phyloP scores from a whole-genome alignment of 192 early-diverging fungal genomes.

The Podila epicladia region DNA sequence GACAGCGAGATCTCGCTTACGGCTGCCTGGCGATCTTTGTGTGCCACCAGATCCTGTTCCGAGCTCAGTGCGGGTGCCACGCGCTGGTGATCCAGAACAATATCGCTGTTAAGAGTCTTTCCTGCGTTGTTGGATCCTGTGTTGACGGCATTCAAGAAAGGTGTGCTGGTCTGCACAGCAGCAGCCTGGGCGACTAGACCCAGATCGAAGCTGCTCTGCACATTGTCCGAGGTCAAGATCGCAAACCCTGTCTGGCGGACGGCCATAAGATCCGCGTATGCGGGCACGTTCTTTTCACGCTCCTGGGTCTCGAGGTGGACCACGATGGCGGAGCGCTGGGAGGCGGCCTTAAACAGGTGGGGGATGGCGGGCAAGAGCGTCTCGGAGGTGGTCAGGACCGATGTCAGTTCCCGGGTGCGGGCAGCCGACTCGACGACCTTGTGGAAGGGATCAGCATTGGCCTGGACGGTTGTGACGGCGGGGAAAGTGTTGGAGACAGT shows the following conservation, averaged over 20 bases:
- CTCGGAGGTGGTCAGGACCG: constrained; percentile 45
- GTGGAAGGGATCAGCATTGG: constrained; percentile 39
- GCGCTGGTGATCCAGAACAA: constrained; percentile 40
- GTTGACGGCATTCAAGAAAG: constrained; percentile 75
- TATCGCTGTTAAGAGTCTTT: neutral
- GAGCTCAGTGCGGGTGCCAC: constrained; percentile 44
- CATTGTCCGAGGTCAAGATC: constrained; percentile 76
- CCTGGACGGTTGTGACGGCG: constrained; percentile 46
- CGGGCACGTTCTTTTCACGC: constrained; percentile 50
- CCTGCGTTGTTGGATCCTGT: constrained; percentile 3
- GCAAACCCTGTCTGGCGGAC: constrained; percentile 84
- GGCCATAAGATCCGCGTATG: constrained; percentile 68
- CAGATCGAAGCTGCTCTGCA: constrained; percentile 86
- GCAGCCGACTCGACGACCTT: constrained; percentile 40
- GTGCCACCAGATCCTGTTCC: constrained; percentile 54
- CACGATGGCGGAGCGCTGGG: constrained; percentile 57
- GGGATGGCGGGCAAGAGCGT: constrained; percentile 61
- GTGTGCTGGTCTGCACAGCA: constrained; percentile 63
- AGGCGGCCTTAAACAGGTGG: constrained; percentile 63
- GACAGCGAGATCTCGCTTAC: constrained; percentile 50
- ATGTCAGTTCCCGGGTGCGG: constrained; percentile 21
- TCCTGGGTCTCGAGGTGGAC: constrained; percentile 64
- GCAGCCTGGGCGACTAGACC: constrained; percentile 83
- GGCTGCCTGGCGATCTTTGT: constrained; percentile 42
- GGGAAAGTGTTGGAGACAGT: constrained; percentile 46